A percentile compares a stretch with the other conserved stretches of the same genome.
These are phyloP conservation scores for Periconia sp. DNA, from an alignment of 2,329 filamentous ascomycete species.

Conservation along the genomic window DNA sequence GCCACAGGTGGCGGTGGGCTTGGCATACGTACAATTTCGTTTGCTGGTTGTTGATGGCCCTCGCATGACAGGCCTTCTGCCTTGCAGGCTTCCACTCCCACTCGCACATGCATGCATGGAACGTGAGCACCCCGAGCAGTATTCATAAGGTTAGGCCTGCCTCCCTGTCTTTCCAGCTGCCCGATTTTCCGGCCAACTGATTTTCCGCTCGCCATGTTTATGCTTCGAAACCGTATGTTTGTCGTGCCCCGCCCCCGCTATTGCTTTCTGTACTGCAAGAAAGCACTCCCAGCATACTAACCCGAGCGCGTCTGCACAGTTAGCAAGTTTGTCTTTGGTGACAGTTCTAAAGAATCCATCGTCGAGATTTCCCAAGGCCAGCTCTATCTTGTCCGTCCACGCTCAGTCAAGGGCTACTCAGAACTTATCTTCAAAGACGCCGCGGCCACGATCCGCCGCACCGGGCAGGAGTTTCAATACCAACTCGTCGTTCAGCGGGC, in stretches of 20 bases:
- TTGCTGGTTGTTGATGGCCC: conserved; percentile 4
- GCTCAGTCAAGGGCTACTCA: conserved; percentile 95
- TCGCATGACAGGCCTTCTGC: conserved; percentile 19
- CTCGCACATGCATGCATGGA: background rate
- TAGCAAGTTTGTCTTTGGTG: conserved; percentile 88
- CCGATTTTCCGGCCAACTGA: background rate
- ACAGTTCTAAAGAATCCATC: conserved; percentile 85
- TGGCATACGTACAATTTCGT: conserved; percentile 10
- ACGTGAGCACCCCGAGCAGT: conserved; percentile 13
- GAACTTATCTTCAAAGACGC: conserved; percentile 99
- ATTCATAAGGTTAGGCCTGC: conserved; percentile 20
- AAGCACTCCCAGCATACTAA: too few relatives aligned
- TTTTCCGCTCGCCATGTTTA: conserved; percentile 38
- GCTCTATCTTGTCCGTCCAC: conserved; percentile 92
- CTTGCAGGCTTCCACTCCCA: conserved; percentile 18
- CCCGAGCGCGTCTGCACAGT: conserved; percentile 54
- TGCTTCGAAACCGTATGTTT: conserved; percentile 44
- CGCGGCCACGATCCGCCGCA: conserved; percentile 85
- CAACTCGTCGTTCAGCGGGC: conserved; percentile 95
- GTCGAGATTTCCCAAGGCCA: conserved; percentile 95
- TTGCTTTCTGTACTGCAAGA: conserved; percentile 9
- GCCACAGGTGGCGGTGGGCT: conserved; percentile 8
- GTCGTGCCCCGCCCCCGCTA: conserved; percentile 34
- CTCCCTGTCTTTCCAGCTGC: conserved; percentile 6
- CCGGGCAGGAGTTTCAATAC: conserved; percentile 94